Conservation (phyloP, 371 early-diverging fungal genomes). For the Syncephalastrum racemosum region DNA sequence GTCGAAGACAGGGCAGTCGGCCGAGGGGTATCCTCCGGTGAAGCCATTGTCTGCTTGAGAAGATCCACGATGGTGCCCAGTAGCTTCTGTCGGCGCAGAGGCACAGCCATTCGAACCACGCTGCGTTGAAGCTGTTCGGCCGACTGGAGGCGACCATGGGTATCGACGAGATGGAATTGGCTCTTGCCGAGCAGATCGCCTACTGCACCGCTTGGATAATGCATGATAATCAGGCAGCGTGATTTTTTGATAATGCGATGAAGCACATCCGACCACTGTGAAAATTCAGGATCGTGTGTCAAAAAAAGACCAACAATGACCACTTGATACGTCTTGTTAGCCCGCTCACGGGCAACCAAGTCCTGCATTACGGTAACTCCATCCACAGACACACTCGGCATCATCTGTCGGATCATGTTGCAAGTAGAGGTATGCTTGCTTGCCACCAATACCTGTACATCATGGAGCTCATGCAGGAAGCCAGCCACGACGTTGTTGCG, state of each 20-base stretch:
- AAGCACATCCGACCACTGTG: slow-evolving; percentile 22
- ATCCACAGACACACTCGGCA: slow-evolving; percentile 28
- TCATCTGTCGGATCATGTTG: slow-evolving; percentile 30
- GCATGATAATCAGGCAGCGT: slow-evolving; percentile 30
- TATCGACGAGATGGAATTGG: slow-evolving; percentile 17
- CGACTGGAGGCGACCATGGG: slow-evolving; percentile 6
- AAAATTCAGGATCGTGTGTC: slow-evolving; percentile 11
- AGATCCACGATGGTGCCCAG: slow-evolving; percentile 34
- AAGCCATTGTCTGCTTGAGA: slow-evolving; percentile 13
- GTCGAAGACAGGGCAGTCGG: not conserved
- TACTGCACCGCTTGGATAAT: slow-evolving; percentile 36
- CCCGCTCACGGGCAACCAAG: slow-evolving; percentile 6
- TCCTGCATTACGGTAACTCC: slow-evolving; percentile 25
- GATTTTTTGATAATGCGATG: slow-evolving; percentile 14
- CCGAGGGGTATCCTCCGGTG: not conserved
- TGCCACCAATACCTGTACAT: slow-evolving; percentile 34
- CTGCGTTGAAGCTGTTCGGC: slow-evolving; percentile 23
- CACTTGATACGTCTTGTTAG: slow-evolving; percentile 24
- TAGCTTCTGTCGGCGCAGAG: slow-evolving; percentile 52
- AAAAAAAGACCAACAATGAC: slow-evolving; percentile 35
- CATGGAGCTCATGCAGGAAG: slow-evolving; percentile 16
- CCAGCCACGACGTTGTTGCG: slow-evolving; percentile 10
- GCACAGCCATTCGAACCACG: slow-evolving; percentile 50
- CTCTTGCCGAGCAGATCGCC: slow-evolving; percentile 13
- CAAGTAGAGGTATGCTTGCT: slow-evolving; percentile 27